A percentile compares a stretch with the other conserved stretches of the same genome.
Conservation (phyloP, 345 rosid genomes). For the Acer yangbiense region DNA sequence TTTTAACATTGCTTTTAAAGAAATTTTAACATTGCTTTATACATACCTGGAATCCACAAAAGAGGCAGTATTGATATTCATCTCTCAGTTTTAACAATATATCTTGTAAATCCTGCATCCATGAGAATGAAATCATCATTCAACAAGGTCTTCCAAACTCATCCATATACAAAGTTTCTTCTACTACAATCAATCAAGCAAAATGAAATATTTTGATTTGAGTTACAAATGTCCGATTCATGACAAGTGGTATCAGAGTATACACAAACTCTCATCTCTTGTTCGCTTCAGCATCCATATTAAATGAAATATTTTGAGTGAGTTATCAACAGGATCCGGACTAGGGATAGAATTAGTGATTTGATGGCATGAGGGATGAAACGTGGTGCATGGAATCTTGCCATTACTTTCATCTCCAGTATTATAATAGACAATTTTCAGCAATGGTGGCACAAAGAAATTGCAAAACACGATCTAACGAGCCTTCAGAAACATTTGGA, state of each 20-base stretch:
- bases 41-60: slow-evolving; percentile 80
- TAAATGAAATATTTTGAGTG: too few relatives aligned
- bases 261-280: neutral
- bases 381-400: neutral
- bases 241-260: neutral
- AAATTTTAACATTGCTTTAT: neutral
- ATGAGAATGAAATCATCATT: slow-evolving; percentile 20
- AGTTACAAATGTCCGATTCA: neutral
- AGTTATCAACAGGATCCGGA: neutral
- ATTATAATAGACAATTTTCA: too few relatives aligned
- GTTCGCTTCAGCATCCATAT: neutral
- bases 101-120: slow-evolving; percentile 74
- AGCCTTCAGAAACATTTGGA: neutral
- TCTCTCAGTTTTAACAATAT: slow-evolving; percentile 73
- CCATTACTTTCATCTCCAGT: neutral
- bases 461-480: neutral
- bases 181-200: neutral
- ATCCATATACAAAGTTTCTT: neutral
- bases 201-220: neutral
- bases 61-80: slow-evolving; percentile 73
- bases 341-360: neutral
- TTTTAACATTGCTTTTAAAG: neutral
- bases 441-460: neutral
- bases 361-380: neutral
- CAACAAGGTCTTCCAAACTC: neutral